phyloP scores from a whole-genome alignment of 352 stramenopile species.

The Phytophthora hybrid region DNA sequence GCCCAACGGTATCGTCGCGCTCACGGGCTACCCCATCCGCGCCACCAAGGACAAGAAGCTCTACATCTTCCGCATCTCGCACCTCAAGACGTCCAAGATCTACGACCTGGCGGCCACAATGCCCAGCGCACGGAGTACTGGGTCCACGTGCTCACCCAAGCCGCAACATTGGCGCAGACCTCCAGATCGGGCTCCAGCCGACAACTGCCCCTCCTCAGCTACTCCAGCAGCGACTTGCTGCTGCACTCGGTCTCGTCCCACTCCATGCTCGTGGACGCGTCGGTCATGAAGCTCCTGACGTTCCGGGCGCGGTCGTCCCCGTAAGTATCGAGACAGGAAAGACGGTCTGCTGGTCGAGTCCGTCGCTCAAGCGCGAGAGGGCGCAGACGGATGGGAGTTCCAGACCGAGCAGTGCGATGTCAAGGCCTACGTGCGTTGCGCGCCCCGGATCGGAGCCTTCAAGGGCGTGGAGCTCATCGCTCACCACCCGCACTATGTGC shows the following conservation, averaged over 20 bases:
- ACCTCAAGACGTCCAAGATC: constrained; percentile 71
- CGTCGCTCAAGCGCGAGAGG: constrained; percentile 54
- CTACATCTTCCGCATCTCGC: too few species aligned
- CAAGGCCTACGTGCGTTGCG: constrained; percentile 60
- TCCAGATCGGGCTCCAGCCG: background rate
- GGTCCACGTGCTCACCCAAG: constrained; percentile 57
- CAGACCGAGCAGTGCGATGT: constrained; percentile 64
- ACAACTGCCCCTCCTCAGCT: constrained; percentile 11
- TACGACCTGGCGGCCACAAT: constrained; percentile 74
- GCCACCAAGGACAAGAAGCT: too few species aligned
- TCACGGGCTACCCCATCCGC: too few species aligned
- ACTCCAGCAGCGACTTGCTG: constrained; percentile 30
- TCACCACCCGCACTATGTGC: constrained; percentile 58
- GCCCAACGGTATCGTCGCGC: too few species aligned
- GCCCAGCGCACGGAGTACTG: constrained; percentile 64
- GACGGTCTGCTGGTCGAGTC: constrained; percentile 72
- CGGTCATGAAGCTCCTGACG: constrained; percentile 43
- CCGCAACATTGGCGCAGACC: constrained; percentile 38
- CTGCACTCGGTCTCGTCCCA: constrained; percentile 39
- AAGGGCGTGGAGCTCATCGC: constrained; percentile 69
- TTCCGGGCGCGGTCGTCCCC: constrained; percentile 45
- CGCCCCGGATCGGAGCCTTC: constrained; percentile 56
- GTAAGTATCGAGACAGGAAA: constrained; percentile 48
- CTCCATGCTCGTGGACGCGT: constrained; percentile 39
- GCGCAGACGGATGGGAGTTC: constrained; percentile 69